Base-by-base conservation (phyloP, 140 eudicot genomes). In the Oenanthe javanica region DNA sequence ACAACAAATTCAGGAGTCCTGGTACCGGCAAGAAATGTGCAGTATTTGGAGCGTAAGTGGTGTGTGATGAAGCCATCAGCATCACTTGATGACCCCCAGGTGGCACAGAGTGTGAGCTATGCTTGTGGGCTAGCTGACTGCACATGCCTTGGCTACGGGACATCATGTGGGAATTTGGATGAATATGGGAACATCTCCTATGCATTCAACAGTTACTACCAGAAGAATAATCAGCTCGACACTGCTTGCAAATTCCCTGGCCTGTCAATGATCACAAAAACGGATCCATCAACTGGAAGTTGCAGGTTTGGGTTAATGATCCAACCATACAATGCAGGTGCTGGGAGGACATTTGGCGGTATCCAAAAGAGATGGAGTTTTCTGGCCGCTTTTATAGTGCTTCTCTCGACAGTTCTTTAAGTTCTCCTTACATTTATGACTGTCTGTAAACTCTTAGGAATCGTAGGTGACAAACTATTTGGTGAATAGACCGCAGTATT, bases 111-210 rank as follows among this genome's bases (percentile, higher is more conserved):
- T 73, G 92, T 90, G 55, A 90, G 92, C 82, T 90, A 88, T 38
- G 94, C 94, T 19, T 90, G 94, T 79, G 89, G 89, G 6, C 92
- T 83, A 11, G 92, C 85, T 50, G 92, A 90, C 81, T 90, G 94
- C 82, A 88, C 94, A 42, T 85, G 90, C 70, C 88, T 90, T 2
- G 91, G 94, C 78, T 88, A 86, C 36, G 86, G 85, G 79, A 90
- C 89, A n/a, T 87, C 94, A 23, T 90, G 94, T 79, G 91, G 89
- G 12, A 50, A 25, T 64, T 81, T 90, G 77, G 90, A 90, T 83
- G 87, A 73, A 10, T 67, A 52, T 38, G 88, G 83, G 72, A 90
- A 88, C 46, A 40, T 88, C 36, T 88, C 94, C 2, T 90, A 84
- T 38, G 94, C 94, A 2, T 88, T 88, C 47, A 90, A 88, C 64